Base-by-base conservation (phyloP, 2,329 filamentous ascomycete species). In the Juglanconis oblonga region DNA sequence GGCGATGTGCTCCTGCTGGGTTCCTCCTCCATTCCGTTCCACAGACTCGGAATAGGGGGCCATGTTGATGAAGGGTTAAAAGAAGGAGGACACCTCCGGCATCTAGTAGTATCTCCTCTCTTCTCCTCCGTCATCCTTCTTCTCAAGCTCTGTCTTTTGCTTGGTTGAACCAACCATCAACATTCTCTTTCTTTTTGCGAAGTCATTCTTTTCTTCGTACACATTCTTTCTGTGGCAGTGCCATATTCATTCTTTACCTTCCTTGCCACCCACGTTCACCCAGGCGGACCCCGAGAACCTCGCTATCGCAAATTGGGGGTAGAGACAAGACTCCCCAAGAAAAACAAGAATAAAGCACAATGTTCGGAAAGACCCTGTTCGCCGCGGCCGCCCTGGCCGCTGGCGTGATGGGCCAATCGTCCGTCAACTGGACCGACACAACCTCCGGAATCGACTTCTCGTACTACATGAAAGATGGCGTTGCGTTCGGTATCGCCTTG, bases 401-500 rank as follows among this genome's bases (percentile, higher is more conserved):
- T 47, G 58, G 61, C 14, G 61, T 52, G n/a, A 42, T 63, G 35
- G 53, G 40, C 49, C 61, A 63, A 51, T 32, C 48, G 13, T 44
- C 51, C 24, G 51, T 53, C 54, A 55, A 54, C 52, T 63, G 50
- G 47, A 63, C 61, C 17, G 61, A 63, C 8, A 17, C 55, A 6
- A 55, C 13, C 47, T 61, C 61, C 17, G 58, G 54, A 29, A 63
- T 63, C 54, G 52, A 51, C 36, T 63, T 61, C 58, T 63, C 61
- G 1, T 63, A 63, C 58, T 63, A 63, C 35, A 44, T 61, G 54
- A 60, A 51, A 47, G 38, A 52, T n/a, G 61, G 58, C 31, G 51
- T 59, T 40, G 61, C 58, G 11, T 79, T 83, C 57, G 81, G 80
- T 66, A 73, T 85, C 44, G 80, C 79, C 1, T 68, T 84, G 2